Evolutionary conservation across 768 basidiomycete genomes (phyloP).

Genomic region (Mycena kentingensis): DNA sequence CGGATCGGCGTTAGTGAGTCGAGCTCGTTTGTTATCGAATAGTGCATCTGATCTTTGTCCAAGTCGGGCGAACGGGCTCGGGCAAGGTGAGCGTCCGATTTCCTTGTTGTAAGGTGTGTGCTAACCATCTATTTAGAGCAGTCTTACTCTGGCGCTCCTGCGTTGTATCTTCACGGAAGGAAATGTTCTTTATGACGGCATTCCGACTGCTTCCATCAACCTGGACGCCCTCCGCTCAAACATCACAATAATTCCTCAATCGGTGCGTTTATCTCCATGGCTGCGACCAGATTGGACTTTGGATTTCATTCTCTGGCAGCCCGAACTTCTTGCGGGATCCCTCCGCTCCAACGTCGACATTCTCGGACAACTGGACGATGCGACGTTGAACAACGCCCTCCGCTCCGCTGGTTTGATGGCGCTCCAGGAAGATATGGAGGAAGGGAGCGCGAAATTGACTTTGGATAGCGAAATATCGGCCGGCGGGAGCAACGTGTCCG

Average conservation of each 20-base stretch:
- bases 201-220: constrained; percentile 50
- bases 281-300: background rate
- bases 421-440: constrained; percentile 35
- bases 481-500: constrained; percentile 33
- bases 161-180: constrained; percentile 62
- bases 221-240: constrained; percentile 56
- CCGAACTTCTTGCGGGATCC: constrained; percentile 43
- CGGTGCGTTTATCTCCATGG: constrained; percentile 29
- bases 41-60: background rate
- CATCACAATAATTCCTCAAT: constrained; percentile 62
- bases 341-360: constrained; percentile 50
- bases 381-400: constrained; percentile 37
- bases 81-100: constrained; percentile 39
- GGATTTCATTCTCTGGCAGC: constrained; percentile 11
- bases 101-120: background rate
- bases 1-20: constrained; percentile 50
- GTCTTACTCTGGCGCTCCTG: constrained; percentile 55
- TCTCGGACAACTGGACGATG: constrained; percentile 45
- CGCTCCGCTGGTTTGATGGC: constrained; percentile 34
- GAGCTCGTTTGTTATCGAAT: background rate
- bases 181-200: constrained; percentile 56
- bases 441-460: constrained; percentile 20
- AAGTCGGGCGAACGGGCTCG: constrained; percentile 48
- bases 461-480: constrained; percentile 34
- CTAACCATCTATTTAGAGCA: constrained; percentile 40